phyloP scores from a whole-genome alignment of 2,329 filamentous ascomycete species.

The Fusarium sublunatum region DNA sequence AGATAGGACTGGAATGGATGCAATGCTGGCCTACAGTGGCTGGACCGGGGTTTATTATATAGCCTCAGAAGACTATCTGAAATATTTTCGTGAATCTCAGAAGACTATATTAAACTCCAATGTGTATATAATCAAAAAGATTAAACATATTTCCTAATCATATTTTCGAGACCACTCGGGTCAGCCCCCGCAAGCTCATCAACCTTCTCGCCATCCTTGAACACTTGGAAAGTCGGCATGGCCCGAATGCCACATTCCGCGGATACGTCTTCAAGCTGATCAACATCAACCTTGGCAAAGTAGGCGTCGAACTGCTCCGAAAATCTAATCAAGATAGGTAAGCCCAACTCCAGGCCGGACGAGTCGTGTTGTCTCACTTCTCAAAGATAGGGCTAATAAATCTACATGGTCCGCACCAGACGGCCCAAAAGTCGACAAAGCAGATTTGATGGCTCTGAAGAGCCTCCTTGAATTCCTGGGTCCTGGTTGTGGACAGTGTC shows the following conservation, averaged over 20 bases:
- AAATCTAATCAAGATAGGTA: not conserved
- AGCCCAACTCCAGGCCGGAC: not conserved
- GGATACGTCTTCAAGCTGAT: not conserved
- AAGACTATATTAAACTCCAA: too few relatives aligned
- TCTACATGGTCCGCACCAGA: constrained; percentile 24
- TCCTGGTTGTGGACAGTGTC: fast-evolving
- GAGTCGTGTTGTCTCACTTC: not conserved
- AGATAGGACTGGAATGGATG: too few relatives aligned
- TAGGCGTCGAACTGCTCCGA: fast-evolving
- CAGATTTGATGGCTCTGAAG: not conserved
- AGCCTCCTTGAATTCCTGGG: not conserved
- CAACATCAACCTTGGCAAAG: constrained; percentile 9
- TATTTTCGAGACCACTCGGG: not conserved
- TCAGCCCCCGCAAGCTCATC: not conserved
- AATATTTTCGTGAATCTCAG: too few relatives aligned
- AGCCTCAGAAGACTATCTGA: too few relatives aligned
- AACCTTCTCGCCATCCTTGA: constrained; percentile 4
- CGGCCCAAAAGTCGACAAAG: constrained; percentile 14
- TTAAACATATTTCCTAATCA: not conserved
- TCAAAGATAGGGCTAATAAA: constrained; percentile 5
- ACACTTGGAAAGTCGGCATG: constrained; percentile 14
- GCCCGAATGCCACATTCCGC: constrained; percentile 1
- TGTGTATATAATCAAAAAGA: not conserved
- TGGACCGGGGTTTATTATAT: too few relatives aligned
- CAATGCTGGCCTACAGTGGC: too few relatives aligned